Evolutionary conservation across 805 yeast genomes (phyloP), one percentile per base, ranked within the genome.

Genomic region (Yarrowia hollandica): DNA sequence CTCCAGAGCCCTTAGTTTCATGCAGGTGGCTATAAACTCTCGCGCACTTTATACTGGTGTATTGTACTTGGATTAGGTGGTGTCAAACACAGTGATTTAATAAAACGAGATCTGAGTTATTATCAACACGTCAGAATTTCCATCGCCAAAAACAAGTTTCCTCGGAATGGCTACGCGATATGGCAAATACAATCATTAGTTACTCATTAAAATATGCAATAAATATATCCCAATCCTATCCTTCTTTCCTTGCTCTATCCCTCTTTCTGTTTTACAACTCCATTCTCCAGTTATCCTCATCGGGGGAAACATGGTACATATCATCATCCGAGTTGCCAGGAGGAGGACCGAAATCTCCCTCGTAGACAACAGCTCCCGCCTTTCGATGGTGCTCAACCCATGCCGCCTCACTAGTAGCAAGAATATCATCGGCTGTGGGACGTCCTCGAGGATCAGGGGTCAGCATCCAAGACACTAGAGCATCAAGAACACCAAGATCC

Each of bases 341-440:
- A 61, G 76, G 75, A 1, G 97, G 96, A 0, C 98, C 99, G 70
- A 80, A 90, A 64, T 94, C 97, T 16, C 97, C 98, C 74, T 92
- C 99, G 67, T 85, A 94, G 63, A 94, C 87, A 1, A 91, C 86
- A 3, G 97, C 97, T 4, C 98, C 97, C 5, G 96, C 88, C 69
- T 86, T 87, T 56, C 97, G 78, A 62, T 92, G 79, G 59, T 79
- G 73, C 64, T 91, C 96, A 35, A 94, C 91, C 61, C 84, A 80
- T 44, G 80, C 77, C 62, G 94, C 83, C 70, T 94, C 97, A 46
- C 79, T 81, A 63, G 84, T 77, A 59, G 77, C 79, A 60, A 94
- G 73, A n/a, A 94, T 77, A 62, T 83, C 81, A 23, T 75, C 79
- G 0, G 96, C 92, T 5, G 85, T 82, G n/a, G 97, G 96, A 63